Base-by-base conservation (phyloP, 179 eudicot species). In the Spergularia azorica region DNA sequence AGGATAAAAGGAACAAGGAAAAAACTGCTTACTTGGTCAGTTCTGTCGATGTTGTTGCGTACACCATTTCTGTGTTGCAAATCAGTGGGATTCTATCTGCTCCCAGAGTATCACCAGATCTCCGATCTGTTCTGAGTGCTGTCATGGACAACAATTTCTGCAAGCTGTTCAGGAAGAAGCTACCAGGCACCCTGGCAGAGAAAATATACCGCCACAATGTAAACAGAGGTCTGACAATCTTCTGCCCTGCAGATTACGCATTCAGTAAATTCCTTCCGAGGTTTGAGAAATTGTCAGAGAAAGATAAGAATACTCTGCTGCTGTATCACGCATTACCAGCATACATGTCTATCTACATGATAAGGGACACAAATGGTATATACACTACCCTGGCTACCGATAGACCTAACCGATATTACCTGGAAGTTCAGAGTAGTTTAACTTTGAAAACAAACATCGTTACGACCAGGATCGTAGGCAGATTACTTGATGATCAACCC, bases 331-430 rank as follows among this genome's bases (percentile, higher is more conserved):
- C 83, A 12, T 17, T 86, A 0, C 97, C 92, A 14, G 57, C 86
- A 9, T 91, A 88, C 81, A 13, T 76, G 12, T 87, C 94, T 3
- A 1, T 87, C 38, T n/a, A 79, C 2, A 85, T 84, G 87, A 56
- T 91, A 73, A 87, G 81, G 76, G 77, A 85, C 2, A 80, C 69
- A 72, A 87, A 86, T 20, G 90, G 91, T 4, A 21, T 58, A 16
- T 77, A 76, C 76, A 84, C 82, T 78, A 90, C 97, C 0, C 52
- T 91, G 71, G 97, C 94, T 3, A 90, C 91, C 1, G 89, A 89
- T 43, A 83, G 84, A 73, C 85, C 79, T 2, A 77, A 52, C 2
- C 88, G 86, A 74, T 91, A 43, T 75, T 80, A 75, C n/a, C 60
- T 90, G 76, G 79, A 78, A 1, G 85, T 90, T 48, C 84, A 88